Evolutionary conservation across 768 basidiomycete species (phyloP).

Genomic region (Hirschioporus abietinus): DNA sequence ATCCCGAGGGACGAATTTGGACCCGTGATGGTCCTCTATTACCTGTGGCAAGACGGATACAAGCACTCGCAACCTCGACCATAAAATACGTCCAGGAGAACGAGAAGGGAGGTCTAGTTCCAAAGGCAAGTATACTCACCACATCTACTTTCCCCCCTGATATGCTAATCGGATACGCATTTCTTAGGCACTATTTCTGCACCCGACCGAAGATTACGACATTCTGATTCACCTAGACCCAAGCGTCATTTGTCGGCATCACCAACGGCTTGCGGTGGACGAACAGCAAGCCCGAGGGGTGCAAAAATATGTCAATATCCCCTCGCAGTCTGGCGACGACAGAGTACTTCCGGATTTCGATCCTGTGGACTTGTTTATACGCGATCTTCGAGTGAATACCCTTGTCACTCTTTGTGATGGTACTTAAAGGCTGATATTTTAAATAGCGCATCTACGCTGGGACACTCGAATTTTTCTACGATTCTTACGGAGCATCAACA

Average conservation of each 20-base stretch:
- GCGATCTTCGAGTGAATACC: constrained; percentile 63
- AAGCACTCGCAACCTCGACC: constrained; percentile 70
- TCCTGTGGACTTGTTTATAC: constrained; percentile 60
- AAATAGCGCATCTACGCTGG: constrained; percentile 64
- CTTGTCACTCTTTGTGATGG: background rate
- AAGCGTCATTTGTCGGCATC: constrained; percentile 59
- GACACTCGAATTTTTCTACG: constrained; percentile 79
- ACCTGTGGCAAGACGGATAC: constrained; percentile 69
- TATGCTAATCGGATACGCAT: constrained; percentile 2
- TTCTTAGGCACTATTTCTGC: constrained; percentile 75
- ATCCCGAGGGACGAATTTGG: constrained; percentile 74
- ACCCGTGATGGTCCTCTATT: constrained; percentile 58
- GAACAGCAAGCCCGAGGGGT: constrained; percentile 38
- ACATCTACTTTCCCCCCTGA: background rate
- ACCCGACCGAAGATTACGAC: constrained; percentile 82
- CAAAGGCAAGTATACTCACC: constrained; percentile 44
- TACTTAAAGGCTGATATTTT: constrained; percentile 10
- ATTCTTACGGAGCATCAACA: constrained; percentile 69
- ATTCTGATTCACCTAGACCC: constrained; percentile 74
- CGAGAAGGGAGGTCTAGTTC: constrained; percentile 44
- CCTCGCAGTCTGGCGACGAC: constrained; percentile 21
- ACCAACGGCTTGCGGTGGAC: constrained; percentile 61
- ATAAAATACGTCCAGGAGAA: constrained; percentile 51
- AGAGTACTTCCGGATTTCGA: constrained; percentile 68
- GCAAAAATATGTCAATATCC: constrained; percentile 41